A percentile compares a stretch with the other conserved stretches of the same genome.
Conservation (phyloP, 306 rosid genomes). For the Prunus mume region DNA sequence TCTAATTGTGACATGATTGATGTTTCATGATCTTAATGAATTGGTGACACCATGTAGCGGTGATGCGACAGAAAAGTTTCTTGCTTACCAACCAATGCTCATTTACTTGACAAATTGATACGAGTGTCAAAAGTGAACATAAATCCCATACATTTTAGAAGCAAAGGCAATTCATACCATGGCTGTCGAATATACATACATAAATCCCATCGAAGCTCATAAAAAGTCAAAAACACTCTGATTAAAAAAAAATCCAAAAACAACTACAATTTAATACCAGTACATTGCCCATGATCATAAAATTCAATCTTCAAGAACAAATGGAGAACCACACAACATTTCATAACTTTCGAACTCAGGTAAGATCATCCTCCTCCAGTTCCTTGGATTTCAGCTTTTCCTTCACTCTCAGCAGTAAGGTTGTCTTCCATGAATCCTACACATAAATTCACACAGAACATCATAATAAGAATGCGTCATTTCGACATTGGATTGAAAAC, state of each 20-base stretch:
- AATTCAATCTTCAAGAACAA: slow-evolving; percentile 37
- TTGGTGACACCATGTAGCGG: no score
- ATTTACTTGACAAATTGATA: background rate
- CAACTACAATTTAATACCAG: slow-evolving; percentile 29
- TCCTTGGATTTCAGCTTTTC: slow-evolving; percentile 96
- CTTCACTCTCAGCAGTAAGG: slow-evolving; percentile 92
- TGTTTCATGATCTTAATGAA: no score
- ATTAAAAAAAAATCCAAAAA: slow-evolving; percentile 23
- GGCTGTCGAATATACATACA: background rate
- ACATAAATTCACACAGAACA: slow-evolving; percentile 11
- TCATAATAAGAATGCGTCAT: background rate
- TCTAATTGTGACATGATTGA: no score
- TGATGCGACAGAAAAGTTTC: no score
- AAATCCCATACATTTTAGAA: background rate
- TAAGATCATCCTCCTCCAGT: slow-evolving; percentile 95
- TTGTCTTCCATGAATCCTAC: slow-evolving; percentile 96
- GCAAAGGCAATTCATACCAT: background rate
- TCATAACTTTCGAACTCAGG: slow-evolving; percentile 36
- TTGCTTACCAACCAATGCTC: background rate
- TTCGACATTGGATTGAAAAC: background rate
- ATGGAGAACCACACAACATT: slow-evolving; percentile 19
- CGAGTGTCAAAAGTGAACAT: background rate
- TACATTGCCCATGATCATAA: slow-evolving; percentile 21
- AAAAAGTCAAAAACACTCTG: background rate
- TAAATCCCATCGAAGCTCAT: background rate